Evolutionary conservation across 306 rosid species (phyloP).

Genomic region (Sicyos baderoa): DNA sequence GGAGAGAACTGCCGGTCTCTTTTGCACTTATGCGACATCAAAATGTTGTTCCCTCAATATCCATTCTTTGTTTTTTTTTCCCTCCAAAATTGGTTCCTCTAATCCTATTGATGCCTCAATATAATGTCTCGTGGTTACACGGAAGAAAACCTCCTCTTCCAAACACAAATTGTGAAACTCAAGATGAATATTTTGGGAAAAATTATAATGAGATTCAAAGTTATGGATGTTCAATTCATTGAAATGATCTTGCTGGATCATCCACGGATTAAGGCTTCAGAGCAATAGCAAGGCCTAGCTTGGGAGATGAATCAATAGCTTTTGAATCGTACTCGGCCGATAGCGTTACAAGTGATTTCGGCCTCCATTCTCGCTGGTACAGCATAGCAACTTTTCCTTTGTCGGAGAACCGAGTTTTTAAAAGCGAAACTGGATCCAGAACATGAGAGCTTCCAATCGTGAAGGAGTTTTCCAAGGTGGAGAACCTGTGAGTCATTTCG

Average conservation of each 20-base stretch:
- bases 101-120: slow-evolving; percentile 4
- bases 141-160: slow-evolving; percentile 13
- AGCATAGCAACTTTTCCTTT: slow-evolving; percentile 66
- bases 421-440: slow-evolving; percentile 43
- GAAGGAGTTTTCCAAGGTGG: slow-evolving; percentile 55
- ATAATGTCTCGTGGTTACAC: slow-evolving; percentile 13
- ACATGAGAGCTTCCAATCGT: slow-evolving; percentile 69
- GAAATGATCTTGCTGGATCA: neutral
- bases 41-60: slow-evolving; percentile 13
- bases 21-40: slow-evolving; percentile 3
- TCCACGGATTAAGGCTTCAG: slow-evolving; percentile 58
- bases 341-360: slow-evolving; percentile 64
- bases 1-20: slow-evolving; percentile 1
- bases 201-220: neutral
- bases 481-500: slow-evolving; percentile 60
- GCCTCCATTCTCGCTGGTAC: slow-evolving; percentile 87
- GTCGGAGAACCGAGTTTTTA: slow-evolving; percentile 65
- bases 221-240: neutral
- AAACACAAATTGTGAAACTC: slow-evolving; percentile 3
- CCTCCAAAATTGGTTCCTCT: slow-evolving; percentile 16
- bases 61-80: neutral
- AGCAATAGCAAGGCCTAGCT: slow-evolving; percentile 70
- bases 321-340: slow-evolving; percentile 74
- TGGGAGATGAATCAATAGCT: slow-evolving; percentile 49
- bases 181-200: slow-evolving; percentile 5